These are phyloP conservation scores for Phytophthora aleatoria DNA, from an alignment of 352 stramenopile genomes.

Conservation along the genomic window DNA sequence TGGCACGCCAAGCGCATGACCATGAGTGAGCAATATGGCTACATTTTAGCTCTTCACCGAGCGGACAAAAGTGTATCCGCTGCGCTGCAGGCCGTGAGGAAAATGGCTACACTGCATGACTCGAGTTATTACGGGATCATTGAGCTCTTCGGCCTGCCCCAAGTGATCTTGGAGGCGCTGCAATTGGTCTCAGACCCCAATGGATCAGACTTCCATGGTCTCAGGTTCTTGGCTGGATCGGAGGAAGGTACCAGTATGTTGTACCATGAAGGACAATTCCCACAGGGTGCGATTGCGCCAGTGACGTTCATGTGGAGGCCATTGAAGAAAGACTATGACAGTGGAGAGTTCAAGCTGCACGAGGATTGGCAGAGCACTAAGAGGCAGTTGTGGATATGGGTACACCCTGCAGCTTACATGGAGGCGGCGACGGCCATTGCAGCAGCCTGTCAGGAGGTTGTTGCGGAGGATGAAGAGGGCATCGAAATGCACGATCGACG, in stretches of 20 bases:
- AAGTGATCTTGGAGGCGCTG: slow-evolving; percentile 64
- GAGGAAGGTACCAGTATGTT: slow-evolving; percentile 62
- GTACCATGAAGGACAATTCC: slow-evolving; percentile 62
- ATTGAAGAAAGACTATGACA: slow-evolving; percentile 34
- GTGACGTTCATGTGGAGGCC: slow-evolving; percentile 82
- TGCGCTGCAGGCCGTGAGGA: slow-evolving; percentile 57
- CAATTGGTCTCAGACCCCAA: slow-evolving; percentile 70
- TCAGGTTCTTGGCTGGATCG: slow-evolving; percentile 49
- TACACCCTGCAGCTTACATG: slow-evolving; percentile 78
- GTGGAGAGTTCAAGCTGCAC: slow-evolving; percentile 38
- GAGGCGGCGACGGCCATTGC: slow-evolving; percentile 67
- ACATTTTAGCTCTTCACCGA: slow-evolving; percentile 49
- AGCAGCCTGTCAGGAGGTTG: slow-evolving; percentile 51
- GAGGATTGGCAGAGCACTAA: slow-evolving; percentile 51
- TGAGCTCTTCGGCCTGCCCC: slow-evolving; percentile 62
- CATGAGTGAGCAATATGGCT: slow-evolving; percentile 59
- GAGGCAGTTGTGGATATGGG: slow-evolving; percentile 80
- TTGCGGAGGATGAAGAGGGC: slow-evolving; percentile 43
- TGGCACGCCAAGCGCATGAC: slow-evolving; percentile 84
- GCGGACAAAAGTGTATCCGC: slow-evolving; percentile 73
- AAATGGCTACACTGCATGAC: slow-evolving; percentile 62
- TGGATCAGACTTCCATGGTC: slow-evolving; percentile 68
- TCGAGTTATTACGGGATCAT: slow-evolving; percentile 68
- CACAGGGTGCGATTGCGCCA: slow-evolving; percentile 62
- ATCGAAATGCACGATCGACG: slow-evolving; percentile 75